These are phyloP conservation scores for Grosmannia huntii DNA, from an alignment of 2,329 filamentous ascomycete genomes.

Conservation along the genomic window DNA sequence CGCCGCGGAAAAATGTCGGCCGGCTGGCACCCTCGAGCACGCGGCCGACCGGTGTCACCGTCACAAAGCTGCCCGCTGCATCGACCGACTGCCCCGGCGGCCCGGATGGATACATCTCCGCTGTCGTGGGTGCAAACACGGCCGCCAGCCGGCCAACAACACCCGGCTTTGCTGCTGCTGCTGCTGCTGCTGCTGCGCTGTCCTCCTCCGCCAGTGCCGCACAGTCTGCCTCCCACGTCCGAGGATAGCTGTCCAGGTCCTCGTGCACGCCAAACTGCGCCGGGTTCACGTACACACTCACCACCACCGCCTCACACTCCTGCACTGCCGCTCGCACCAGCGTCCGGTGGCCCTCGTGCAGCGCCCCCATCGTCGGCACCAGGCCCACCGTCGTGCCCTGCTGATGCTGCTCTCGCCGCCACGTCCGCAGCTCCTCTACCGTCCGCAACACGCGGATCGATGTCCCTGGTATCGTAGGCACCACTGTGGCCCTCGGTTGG, in stretches of 20 bases:
- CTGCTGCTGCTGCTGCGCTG: constrained; percentile 48
- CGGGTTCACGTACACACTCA: constrained; percentile 92
- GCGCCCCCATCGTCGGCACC: constrained; percentile 93
- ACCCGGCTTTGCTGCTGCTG: constrained; percentile 42
- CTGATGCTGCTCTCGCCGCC: constrained; percentile 52
- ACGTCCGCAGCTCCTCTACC: constrained; percentile 55
- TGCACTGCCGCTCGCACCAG: constrained; percentile 72
- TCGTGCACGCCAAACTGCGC: constrained; percentile 88
- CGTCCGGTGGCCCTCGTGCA: constrained; percentile 84
- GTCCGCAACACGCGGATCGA: constrained; percentile 64
- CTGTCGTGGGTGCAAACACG: constrained; percentile 73
- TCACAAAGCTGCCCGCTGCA: constrained; percentile 79
- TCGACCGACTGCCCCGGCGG: constrained; percentile 59
- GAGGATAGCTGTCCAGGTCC: constrained; percentile 79
- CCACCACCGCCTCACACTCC: constrained; percentile 77
- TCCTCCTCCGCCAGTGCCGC: constrained; percentile 55
- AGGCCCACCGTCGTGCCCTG: constrained; percentile 66
- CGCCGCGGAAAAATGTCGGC: constrained; percentile 91
- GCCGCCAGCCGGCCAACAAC: constrained; percentile 57
- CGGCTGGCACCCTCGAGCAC: constrained; percentile 74
- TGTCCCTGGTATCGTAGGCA: constrained; percentile 39
- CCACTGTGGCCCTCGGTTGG: neutral
- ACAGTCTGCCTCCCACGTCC: constrained; percentile 74
- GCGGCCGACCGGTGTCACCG: constrained; percentile 70
- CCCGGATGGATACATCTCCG: constrained; percentile 78